Evolutionary conservation across 768 basidiomycete genomes (phyloP).

Genomic region (Amanita rubescens): DNA sequence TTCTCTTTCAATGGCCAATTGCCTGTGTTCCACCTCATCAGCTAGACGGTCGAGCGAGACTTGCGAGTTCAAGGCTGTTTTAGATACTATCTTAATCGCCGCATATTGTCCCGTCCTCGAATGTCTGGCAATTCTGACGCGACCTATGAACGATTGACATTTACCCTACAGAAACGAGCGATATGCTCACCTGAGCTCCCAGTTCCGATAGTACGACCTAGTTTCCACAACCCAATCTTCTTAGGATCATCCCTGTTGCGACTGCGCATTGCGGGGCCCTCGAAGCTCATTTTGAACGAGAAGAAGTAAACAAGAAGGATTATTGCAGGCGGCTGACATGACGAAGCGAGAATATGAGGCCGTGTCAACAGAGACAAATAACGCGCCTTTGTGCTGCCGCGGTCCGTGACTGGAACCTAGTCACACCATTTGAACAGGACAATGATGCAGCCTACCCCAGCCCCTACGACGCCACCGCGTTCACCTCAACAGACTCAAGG

Average conservation of each 20-base stretch:
- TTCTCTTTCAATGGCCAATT: slow-evolving; percentile 83
- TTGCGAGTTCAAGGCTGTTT: slow-evolving; percentile 58
- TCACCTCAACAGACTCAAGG: slow-evolving; percentile 30
- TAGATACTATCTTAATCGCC: slow-evolving; percentile 92
- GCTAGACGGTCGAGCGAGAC: slow-evolving; percentile 62
- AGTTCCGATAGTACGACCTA: slow-evolving; percentile 77
- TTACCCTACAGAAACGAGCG: slow-evolving; percentile 8
- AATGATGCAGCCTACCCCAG: slow-evolving; percentile 50
- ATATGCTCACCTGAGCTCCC: slow-evolving; percentile 58
- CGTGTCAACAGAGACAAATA: slow-evolving; percentile 24
- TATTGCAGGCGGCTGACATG: slow-evolving; percentile 6
- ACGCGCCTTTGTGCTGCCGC: slow-evolving; percentile 22
- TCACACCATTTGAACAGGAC: slow-evolving; percentile 6
- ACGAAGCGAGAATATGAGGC: background rate
- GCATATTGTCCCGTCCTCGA: slow-evolving; percentile 84
- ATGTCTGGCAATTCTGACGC: slow-evolving; percentile 84
- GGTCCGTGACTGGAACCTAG: background rate
- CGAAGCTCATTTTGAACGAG: background rate
- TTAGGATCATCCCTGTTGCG: slow-evolving; percentile 40
- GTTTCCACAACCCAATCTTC: slow-evolving; percentile 76
- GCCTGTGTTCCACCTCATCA: slow-evolving; percentile 68
- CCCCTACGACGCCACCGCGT: slow-evolving; percentile 43
- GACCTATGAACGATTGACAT: slow-evolving; percentile 41
- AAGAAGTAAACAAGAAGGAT: background rate
- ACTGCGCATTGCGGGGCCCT: slow-evolving; percentile 18